Percentiles rank a stretch among this genome's conserved stretches.
Conservation (phyloP, 352 stramenopile species). For the Elongisporangium senticosum region DNA sequence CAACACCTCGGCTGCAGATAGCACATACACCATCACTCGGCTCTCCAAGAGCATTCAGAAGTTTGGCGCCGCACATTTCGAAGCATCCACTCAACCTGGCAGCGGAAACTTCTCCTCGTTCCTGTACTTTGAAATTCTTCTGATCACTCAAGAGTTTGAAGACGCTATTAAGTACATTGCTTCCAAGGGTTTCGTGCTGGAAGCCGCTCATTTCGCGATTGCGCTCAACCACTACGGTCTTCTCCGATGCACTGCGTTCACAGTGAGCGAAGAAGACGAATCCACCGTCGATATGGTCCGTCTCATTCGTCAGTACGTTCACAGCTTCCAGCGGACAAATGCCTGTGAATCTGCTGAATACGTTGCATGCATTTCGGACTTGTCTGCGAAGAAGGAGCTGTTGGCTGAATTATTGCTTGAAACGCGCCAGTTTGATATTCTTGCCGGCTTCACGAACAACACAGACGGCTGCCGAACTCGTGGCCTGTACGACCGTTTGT, state of each 20-base stretch:
- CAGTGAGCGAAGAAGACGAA: conserved; percentile 56
- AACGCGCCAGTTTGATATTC: conserved; percentile 72
- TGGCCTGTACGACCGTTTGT: conserved; percentile 62
- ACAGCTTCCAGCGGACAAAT: conserved; percentile 77
- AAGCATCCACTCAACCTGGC: conserved; percentile 29
- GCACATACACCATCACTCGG: conserved; percentile 53
- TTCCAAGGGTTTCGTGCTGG: conserved; percentile 66
- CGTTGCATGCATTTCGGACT: conserved; percentile 61
- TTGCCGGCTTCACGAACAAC: conserved; percentile 78
- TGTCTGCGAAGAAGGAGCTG: conserved; percentile 60
- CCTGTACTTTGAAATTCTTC: conserved; percentile 76
- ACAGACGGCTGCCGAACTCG: conserved; percentile 78
- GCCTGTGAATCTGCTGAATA: conserved; percentile 77
- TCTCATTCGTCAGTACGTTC: conserved; percentile 80
- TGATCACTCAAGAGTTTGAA: conserved; percentile 78
- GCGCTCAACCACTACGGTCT: conserved; percentile 77
- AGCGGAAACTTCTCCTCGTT: conserved; percentile 45
- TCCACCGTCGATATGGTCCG: conserved; percentile 57
- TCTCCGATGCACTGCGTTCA: conserved; percentile 51
- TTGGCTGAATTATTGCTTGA: conserved; percentile 72
- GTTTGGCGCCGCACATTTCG: conserved; percentile 70
- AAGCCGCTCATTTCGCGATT: conserved; percentile 79
- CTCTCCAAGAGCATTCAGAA: conserved; percentile 71
- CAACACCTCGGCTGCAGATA: conserved; percentile 34
- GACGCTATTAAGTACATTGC: conserved; percentile 77